Evolutionary conservation across 345 rosid genomes (phyloP).

Genomic region (Citrus sp.): DNA sequence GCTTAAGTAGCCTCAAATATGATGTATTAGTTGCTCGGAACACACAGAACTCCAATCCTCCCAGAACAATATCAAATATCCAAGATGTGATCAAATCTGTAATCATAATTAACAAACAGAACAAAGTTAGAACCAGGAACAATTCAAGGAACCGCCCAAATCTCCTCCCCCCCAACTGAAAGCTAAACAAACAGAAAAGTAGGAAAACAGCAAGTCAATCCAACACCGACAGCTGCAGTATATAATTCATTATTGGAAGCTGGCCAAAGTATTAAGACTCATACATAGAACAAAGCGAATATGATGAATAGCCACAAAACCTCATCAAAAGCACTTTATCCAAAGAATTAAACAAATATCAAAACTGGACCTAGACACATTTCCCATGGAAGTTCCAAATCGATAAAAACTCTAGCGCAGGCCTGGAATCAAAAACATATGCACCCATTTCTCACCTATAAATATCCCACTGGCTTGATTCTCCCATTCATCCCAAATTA

Average conservation of each 20-base stretch:
- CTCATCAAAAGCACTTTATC: background rate
- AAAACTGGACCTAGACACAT: background rate
- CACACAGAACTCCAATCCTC: constrained; percentile 19
- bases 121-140: constrained; percentile 8
- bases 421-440: background rate
- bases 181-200: background rate
- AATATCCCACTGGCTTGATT: too few relatives aligned
- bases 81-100: constrained; percentile 28
- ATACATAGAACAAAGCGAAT: background rate
- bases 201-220: background rate
- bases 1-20: constrained; percentile 11
- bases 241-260: background rate
- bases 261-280: background rate
- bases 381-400: background rate
- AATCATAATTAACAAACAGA: constrained; percentile 11
- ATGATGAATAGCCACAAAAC: background rate
- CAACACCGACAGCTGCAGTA: background rate
- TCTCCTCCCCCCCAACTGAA: background rate
- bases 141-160: background rate
- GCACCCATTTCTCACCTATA: too few relatives aligned
- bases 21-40: constrained; percentile 10
- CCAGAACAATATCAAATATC: constrained; percentile 17
- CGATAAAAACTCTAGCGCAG: background rate
- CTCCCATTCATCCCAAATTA: background rate
- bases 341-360: background rate